phyloP scores from a whole-genome alignment of 2,329 filamentous ascomycete species.

The Xylariaceae sp. region DNA sequence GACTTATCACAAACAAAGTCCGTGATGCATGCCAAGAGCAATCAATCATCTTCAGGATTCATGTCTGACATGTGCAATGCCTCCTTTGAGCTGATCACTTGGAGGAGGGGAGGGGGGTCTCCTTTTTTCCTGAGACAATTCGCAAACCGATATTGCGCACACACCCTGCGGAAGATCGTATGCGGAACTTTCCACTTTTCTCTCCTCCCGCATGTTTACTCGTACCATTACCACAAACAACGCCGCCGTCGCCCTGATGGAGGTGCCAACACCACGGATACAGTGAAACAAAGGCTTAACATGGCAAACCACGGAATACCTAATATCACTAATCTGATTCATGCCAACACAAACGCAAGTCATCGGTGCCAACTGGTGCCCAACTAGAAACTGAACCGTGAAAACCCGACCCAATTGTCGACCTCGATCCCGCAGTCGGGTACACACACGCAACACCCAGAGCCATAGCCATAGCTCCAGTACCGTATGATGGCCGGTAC shows the following conservation, averaged over 20 bases:
- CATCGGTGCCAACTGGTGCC: not conserved
- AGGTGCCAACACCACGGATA: not conserved
- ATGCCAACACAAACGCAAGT: conserved; percentile 1
- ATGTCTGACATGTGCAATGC: conserved; percentile 17
- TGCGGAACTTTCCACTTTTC: conserved; percentile 10
- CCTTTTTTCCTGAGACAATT: conserved; percentile 8
- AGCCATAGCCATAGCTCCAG: too few species aligned
- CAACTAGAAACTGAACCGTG: not conserved
- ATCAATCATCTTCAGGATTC: conserved; percentile 13
- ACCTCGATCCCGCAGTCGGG: conserved; percentile 6
- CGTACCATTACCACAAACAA: conserved; percentile 3
- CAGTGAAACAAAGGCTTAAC: not conserved
- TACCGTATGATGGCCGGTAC: not conserved
- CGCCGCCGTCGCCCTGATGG: conserved; percentile 6
- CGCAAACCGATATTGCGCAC: conserved; percentile 5
- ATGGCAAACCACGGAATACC: not conserved
- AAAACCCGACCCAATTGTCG: conserved; percentile 3
- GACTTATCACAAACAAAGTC: conserved; percentile 15
- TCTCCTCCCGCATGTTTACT: not conserved
- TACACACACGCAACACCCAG: conserved; percentile 1
- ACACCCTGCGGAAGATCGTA: conserved; percentile 12
- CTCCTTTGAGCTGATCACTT: conserved; percentile 12
- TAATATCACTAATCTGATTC: not conserved
- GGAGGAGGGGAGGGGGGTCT: not conserved
- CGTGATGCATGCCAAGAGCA: conserved; percentile 11